A percentile compares a stretch with the other conserved stretches of the same genome.
Conservation (phyloP, 176 grass and related monocot genomes). For the Dendrocalamus sinicus region DNA sequence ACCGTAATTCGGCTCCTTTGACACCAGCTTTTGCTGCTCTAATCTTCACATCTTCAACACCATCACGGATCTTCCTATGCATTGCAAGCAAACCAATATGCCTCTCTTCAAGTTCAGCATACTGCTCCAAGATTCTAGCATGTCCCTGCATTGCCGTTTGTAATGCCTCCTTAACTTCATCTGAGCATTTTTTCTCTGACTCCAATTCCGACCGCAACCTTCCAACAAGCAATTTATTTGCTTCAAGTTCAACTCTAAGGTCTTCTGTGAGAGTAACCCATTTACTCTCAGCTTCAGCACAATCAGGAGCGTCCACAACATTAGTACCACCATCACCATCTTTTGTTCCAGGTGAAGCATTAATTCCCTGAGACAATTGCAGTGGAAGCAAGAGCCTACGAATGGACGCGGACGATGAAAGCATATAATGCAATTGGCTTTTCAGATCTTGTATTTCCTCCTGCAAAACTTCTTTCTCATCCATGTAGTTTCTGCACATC, state of each 20-base stretch:
- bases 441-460: conserved; percentile 94
- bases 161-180: conserved; percentile 86
- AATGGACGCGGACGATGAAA: conserved; percentile 61
- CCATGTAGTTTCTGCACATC: conserved; percentile 64
- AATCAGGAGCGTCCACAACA: conserved; percentile 45
- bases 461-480: conserved; percentile 80
- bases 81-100: conserved; percentile 77
- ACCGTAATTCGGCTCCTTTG: conserved; percentile 63
- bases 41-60: conserved; percentile 78
- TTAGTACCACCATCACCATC: conserved; percentile 55
- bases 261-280: conserved; percentile 87
- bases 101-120: conserved; percentile 96
- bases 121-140: conserved; percentile 88
- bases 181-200: conserved; percentile 79
- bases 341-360: conserved; percentile 52
- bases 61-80: conserved; percentile 80
- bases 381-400: conserved; percentile 46
- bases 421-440: conserved; percentile 75
- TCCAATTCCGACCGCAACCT: conserved; percentile 70
- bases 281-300: conserved; percentile 71
- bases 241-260: conserved; percentile 83
- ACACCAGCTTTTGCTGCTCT: conserved; percentile 81
- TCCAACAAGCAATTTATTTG: conserved; percentile 54
- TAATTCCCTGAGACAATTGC: conserved; percentile 44
- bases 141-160: conserved; percentile 94